A percentile compares a stretch with the other conserved stretches of the same genome.
Conservation (phyloP, 2,329 filamentous ascomycete species). For the Albophoma yamanashiensis region DNA sequence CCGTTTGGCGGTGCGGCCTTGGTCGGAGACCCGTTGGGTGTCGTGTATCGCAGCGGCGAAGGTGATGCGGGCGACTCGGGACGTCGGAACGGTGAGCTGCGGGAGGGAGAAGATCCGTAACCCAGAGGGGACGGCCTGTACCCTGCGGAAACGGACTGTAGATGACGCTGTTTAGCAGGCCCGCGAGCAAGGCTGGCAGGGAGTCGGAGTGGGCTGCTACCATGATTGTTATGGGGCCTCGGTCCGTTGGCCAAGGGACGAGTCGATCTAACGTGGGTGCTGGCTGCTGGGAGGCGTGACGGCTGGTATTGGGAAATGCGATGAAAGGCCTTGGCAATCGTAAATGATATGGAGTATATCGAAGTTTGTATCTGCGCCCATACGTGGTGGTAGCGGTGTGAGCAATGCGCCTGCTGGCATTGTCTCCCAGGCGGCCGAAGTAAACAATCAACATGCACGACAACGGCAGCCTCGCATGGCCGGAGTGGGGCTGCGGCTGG, state of each 20-base stretch:
- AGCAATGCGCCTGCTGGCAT: neutral
- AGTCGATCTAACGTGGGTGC: neutral
- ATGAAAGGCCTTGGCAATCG: neutral
- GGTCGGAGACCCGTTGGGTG: constrained; percentile 51
- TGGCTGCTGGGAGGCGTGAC: neutral
- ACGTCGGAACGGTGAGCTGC: constrained; percentile 54
- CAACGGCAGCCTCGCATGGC: constrained; percentile 15
- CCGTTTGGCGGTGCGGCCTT: constrained; percentile 22
- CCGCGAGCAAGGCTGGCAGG: constrained; percentile 10
- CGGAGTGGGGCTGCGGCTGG: constrained; percentile 6
- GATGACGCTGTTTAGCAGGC: constrained; percentile 19
- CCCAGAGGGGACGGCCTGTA: constrained; percentile 65
- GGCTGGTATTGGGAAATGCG: neutral
- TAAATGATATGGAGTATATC: neutral
- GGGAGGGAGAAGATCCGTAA: constrained; percentile 51
- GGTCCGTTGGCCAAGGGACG: constrained; percentile 11
- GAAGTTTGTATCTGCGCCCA: neutral
- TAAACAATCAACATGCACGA: constrained; percentile 16
- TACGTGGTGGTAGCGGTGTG: neutral
- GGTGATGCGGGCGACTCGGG: constrained; percentile 55
- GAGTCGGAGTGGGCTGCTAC: constrained; percentile 14
- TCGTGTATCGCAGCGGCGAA: constrained; percentile 52
- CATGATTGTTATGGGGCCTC: constrained; percentile 14
- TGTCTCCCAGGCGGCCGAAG: constrained; percentile 4
- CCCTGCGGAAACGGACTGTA: constrained; percentile 40